phyloP scores from a whole-genome alignment of 202 grass and related monocot species.

The Schoenoplectus tabernaemontani region DNA sequence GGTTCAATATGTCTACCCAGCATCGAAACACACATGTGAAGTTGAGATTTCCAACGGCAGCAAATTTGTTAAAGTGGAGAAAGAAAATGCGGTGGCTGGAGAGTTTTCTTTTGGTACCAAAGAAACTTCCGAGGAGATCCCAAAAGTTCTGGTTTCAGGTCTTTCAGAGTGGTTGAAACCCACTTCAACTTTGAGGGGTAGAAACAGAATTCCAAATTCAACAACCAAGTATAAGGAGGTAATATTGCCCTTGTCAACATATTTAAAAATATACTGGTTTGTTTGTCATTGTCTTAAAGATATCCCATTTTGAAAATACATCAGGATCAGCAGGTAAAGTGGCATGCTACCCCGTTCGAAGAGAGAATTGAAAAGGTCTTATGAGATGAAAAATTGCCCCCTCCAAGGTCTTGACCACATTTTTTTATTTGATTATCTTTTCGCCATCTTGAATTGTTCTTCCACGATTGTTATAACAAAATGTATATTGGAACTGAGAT shows the following conservation, averaged over 20 bases:
- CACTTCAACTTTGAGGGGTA: slow-evolving; percentile 22
- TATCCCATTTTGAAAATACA: slow-evolving; percentile 1
- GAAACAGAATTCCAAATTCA: slow-evolving; percentile 71
- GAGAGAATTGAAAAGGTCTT: slow-evolving; percentile 65
- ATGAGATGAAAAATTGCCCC: slow-evolving; percentile 32
- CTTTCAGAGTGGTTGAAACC: slow-evolving; percentile 45
- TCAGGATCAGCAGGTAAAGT: slow-evolving; percentile 61
- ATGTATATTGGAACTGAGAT: not conserved
- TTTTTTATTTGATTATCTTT: not conserved
- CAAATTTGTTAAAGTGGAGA: slow-evolving; percentile 8
- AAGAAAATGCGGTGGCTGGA: slow-evolving; percentile 12
- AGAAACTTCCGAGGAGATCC: not conserved
- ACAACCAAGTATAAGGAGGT: slow-evolving; percentile 70
- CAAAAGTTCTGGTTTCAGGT: slow-evolving; percentile 22
- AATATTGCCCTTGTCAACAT: not conserved
- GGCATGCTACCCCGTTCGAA: slow-evolving; percentile 64
- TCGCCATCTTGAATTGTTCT: slow-evolving; percentile 6
- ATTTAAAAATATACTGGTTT: not conserved
- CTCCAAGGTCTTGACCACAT: slow-evolving; percentile 33
- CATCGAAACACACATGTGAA: slow-evolving; percentile 29
- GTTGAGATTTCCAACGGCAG: slow-evolving; percentile 19
- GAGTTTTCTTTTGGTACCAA: not conserved
- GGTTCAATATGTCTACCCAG: slow-evolving; percentile 51
- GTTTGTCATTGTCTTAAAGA: not conserved
- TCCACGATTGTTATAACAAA: not conserved